Percentiles rank a stretch among this genome's conserved stretches.
Conservation (phyloP, 345 rosid species). For the Diplotaxis tenuifolia region DNA sequence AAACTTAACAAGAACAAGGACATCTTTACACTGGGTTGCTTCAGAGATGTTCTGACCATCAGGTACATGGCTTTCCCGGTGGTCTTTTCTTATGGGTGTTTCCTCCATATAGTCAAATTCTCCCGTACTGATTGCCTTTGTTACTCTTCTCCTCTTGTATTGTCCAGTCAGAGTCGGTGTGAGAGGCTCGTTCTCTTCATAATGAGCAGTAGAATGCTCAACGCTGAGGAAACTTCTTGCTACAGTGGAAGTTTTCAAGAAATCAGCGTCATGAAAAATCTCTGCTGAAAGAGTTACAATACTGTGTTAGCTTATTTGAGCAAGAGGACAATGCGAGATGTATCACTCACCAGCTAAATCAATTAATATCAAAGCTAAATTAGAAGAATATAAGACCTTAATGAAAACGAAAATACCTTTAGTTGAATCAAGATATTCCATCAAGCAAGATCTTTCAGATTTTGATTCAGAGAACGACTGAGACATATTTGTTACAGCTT, state of each 20-base stretch:
- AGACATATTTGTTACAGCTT: slow-evolving; percentile 60
- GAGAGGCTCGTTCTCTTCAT: slow-evolving; percentile 43
- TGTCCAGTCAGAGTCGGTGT: slow-evolving; percentile 77
- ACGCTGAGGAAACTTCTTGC: slow-evolving; percentile 40
- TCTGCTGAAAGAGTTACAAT: slow-evolving; percentile 56
- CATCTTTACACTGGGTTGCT: slow-evolving; percentile 65
- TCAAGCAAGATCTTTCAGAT: slow-evolving; percentile 51
- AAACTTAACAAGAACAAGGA: slow-evolving; percentile 71
- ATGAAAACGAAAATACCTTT: slow-evolving; percentile 45
- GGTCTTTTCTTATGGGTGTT: slow-evolving; percentile 44
- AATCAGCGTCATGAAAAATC: slow-evolving; percentile 74
- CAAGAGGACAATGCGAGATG: neutral
- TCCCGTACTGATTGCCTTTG: slow-evolving; percentile 40
- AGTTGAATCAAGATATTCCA: slow-evolving; percentile 51
- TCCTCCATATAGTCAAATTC: slow-evolving; percentile 69
- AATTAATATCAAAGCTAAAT: too few relatives aligned
- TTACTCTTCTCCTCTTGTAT: slow-evolving; percentile 75
- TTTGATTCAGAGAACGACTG: slow-evolving; percentile 82
- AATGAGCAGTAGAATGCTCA: slow-evolving; percentile 33
- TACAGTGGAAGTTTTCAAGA: slow-evolving; percentile 32
- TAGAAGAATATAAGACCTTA: neutral
- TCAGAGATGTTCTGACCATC: slow-evolving; percentile 46
- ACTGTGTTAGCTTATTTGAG: slow-evolving; percentile 6
- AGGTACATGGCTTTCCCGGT: slow-evolving; percentile 34
- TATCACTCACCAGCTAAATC: too few relatives aligned